Base-by-base conservation (phyloP, 306 rosid genomes). In the Ochetophila trinervis region DNA sequence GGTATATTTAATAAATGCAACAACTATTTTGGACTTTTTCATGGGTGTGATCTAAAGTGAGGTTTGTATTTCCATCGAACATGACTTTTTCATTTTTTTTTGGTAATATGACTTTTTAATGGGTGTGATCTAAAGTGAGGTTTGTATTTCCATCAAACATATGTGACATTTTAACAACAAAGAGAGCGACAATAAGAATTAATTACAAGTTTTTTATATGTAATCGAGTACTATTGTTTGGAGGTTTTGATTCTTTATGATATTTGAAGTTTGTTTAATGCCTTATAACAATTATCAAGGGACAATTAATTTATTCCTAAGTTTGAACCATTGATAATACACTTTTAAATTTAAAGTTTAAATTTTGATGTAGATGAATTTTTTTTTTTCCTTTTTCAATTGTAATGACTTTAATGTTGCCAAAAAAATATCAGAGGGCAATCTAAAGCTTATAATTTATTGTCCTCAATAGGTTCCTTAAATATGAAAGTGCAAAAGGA, bases 51-150 rank as follows among this genome's bases (percentile, higher is more conserved):
- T 27, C 32, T 27, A 27, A 27, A 27, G 4, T 1, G 18, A 50
- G 60, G 60, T 47, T 65, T 48, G 49, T 49, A 49, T 47, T 65
- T 65, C 69, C 69, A 65, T 65, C 57, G n/a, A n/a, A n/a, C n/a
- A n/a, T n/a, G n/a, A n/a, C n/a, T n/a, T n/a, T n/a, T n/a, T n/a
- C n/a, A n/a, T n/a, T n/a, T n/a, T n/a, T n/a, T n/a, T n/a, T n/a
- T n/a, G n/a, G n/a, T n/a, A n/a, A n/a, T n/a, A n/a, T n/a, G 44
- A 56, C 19, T 60, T 54, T 27, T 27, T 27, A 2, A 27, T 27
- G 32, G 32, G 32, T n/a, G n/a, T 27, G 32, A 27, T 27, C 32
- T 27, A 27, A 27, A 27, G 4, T 1, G 18, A 50, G 60, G 60
- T 47, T 65, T 48, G 49, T 49, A 49, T 47, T 65, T 65, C 69